These are phyloP conservation scores for Gastrolobium villosum DNA, from an alignment of 306 rosid species.

Conservation along the genomic window DNA sequence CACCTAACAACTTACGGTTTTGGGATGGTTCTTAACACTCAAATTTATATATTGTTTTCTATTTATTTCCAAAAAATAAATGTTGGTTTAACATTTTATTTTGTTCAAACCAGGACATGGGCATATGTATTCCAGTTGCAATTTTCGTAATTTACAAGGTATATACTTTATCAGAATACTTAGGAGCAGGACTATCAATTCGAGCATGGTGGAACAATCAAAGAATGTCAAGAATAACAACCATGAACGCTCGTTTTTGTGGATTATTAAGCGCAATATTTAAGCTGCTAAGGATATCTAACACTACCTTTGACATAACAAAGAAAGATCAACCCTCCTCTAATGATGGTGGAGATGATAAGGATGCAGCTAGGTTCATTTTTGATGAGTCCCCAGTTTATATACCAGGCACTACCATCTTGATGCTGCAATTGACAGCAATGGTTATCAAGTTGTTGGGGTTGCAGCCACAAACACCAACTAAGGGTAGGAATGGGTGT, in stretches of 20 bases:
- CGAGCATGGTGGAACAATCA: slow-evolving; percentile 85
- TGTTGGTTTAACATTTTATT: background rate
- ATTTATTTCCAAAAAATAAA: background rate
- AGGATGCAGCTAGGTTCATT: slow-evolving; percentile 53
- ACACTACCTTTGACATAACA: slow-evolving; percentile 66
- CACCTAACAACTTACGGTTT: too few species aligned
- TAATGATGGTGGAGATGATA: background rate
- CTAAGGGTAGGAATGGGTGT: slow-evolving; percentile 34
- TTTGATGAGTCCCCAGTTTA: slow-evolving; percentile 67
- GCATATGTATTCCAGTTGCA: slow-evolving; percentile 46
- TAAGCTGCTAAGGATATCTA: slow-evolving; percentile 57
- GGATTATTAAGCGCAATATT: slow-evolving; percentile 54
- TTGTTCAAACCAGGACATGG: slow-evolving; percentile 46
- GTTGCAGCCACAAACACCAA: slow-evolving; percentile 12
- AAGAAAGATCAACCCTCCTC: slow-evolving; percentile 55
- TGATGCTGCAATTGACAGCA: slow-evolving; percentile 61
- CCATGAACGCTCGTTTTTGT: slow-evolving; percentile 55
- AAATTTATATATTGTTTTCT: background rate
- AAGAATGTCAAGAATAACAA: slow-evolving; percentile 61
- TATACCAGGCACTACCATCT: slow-evolving; percentile 67
- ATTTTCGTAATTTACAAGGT: slow-evolving; percentile 43
- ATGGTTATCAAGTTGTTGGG: slow-evolving; percentile 49
- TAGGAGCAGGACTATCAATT: slow-evolving; percentile 53
- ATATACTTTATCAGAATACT: slow-evolving; percentile 48
- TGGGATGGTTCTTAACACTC: too few species aligned